Percentiles rank a stretch among this genome's conserved stretches.
These are phyloP conservation scores for Nitzschia sp. DNA, from an alignment of 108 stramenopile species.

Conservation along the genomic window DNA sequence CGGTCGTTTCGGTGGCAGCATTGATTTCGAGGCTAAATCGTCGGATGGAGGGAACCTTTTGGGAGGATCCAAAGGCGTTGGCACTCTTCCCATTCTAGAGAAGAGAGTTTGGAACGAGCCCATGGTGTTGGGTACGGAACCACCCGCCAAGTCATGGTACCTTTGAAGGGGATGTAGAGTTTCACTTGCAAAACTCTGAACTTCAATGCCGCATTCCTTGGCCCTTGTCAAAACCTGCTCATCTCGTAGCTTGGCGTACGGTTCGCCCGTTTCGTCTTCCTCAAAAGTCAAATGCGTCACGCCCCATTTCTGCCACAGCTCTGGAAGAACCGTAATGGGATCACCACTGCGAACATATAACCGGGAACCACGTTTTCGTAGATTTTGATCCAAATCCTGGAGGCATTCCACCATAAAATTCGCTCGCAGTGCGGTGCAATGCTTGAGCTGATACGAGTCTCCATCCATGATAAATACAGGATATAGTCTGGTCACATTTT, in stretches of 20 bases:
- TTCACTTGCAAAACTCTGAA: slow-evolving; percentile 52
- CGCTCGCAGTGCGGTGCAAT: slow-evolving; percentile 68
- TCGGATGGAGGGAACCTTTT: slow-evolving; percentile 23
- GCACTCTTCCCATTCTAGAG: slow-evolving; percentile 17
- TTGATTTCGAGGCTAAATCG: slow-evolving; percentile 3
- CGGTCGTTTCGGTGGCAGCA: slow-evolving; percentile 48
- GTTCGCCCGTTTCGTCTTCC: slow-evolving; percentile 67
- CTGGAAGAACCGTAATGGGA: slow-evolving; percentile 72
- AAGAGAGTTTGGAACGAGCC: slow-evolving; percentile 54
- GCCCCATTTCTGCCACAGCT: slow-evolving; percentile 59
- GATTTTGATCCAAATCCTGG: slow-evolving; percentile 68
- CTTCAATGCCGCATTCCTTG: slow-evolving; percentile 38
- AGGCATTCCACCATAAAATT: slow-evolving; percentile 89
- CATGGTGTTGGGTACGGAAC: slow-evolving; percentile 55
- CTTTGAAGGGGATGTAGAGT: slow-evolving; percentile 40
- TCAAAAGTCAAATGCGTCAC: slow-evolving; percentile 72
- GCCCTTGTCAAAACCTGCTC: slow-evolving; percentile 54
- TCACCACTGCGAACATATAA: slow-evolving; percentile 81
- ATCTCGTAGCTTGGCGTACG: slow-evolving; percentile 67
- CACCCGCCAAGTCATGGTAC: slow-evolving; percentile 23
- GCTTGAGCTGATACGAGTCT: slow-evolving; percentile 64
- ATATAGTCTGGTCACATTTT: slow-evolving; percentile 22
- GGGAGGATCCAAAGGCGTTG: slow-evolving; percentile 29
- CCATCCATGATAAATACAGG: slow-evolving; percentile 87
- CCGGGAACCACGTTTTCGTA: slow-evolving; percentile 59